phyloP scores from a whole-genome alignment of 164 flowering plant species.

The Santalum album region DNA sequence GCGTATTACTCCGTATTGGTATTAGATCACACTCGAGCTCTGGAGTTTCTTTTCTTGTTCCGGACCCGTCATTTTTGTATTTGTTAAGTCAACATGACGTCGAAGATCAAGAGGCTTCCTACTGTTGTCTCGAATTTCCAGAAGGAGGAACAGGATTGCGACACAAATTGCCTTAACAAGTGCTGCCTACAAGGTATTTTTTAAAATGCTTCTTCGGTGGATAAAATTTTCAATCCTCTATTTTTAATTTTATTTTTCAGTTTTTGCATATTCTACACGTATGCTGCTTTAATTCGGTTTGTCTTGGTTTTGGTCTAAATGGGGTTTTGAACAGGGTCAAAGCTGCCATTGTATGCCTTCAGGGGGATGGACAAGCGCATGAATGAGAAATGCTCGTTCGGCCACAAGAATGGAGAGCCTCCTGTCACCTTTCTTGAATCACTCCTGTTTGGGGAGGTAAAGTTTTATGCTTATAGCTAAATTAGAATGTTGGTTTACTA shows the following conservation, averaged over 20 bases:
- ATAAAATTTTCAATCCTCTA: slow-evolving; percentile 1
- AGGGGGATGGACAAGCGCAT: slow-evolving; percentile 25
- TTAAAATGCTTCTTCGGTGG: neutral
- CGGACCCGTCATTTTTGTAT: neutral
- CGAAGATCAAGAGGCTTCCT: slow-evolving; percentile 68
- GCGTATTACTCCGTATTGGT: too few species aligned
- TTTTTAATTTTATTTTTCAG: neutral
- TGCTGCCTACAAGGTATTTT: slow-evolving; percentile 3
- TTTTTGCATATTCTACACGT: too few species aligned
- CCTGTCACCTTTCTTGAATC: slow-evolving; percentile 38
- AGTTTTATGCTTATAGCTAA: neutral
- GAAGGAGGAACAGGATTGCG: slow-evolving; percentile 61
- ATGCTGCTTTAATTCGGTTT: too few species aligned
- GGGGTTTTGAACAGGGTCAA: slow-evolving; percentile 34
- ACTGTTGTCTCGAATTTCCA: slow-evolving; percentile 64
- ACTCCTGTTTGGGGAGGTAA: slow-evolving; percentile 61
- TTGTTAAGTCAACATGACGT: slow-evolving; percentile 21
- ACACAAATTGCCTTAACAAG: slow-evolving; percentile 48
- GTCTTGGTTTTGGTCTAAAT: too few species aligned
- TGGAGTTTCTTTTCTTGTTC: too few species aligned
- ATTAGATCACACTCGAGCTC: too few species aligned
- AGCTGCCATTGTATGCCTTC: slow-evolving; percentile 56
- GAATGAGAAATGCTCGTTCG: slow-evolving; percentile 10
- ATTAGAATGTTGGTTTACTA: neutral
- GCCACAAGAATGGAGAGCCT: slow-evolving; percentile 11